phyloP scores from a whole-genome alignment of 2,329 filamentous ascomycete genomes.

The Sclerotinia nivalis region DNA sequence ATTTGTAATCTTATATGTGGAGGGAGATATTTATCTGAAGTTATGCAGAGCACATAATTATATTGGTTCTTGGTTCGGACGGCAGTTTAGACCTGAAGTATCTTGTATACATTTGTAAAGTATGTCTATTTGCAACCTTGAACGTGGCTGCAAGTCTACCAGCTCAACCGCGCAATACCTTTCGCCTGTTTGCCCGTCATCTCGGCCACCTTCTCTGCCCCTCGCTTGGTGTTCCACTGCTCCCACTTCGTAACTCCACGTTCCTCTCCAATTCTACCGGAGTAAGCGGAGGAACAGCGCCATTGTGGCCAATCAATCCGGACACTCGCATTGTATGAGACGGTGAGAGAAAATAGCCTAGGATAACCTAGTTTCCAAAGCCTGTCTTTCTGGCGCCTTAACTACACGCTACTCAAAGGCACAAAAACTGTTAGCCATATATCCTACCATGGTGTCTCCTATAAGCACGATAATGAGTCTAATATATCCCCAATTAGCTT shows the following conservation, averaged over 20 bases:
- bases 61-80: no score
- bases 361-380: not conserved
- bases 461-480: not conserved
- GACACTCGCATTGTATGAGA: not conserved
- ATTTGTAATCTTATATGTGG: no score
- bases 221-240: not conserved
- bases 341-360: not conserved
- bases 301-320: not conserved
- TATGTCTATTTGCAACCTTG: no score
- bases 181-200: no score
- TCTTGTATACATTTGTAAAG: no score
- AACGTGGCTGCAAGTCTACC: no score
- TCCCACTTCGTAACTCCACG: not conserved
- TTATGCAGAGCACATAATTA: no score
- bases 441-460: not conserved
- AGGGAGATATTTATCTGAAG: no score
- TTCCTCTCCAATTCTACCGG: not conserved
- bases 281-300: not conserved
- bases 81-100: no score
- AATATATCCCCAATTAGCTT: not conserved
- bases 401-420: not conserved
- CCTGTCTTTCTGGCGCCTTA: not conserved
- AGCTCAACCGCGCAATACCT: no score
- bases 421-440: not conserved
- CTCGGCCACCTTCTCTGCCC: not conserved